Conservation (phyloP, 345 rosid genomes). For the Eucalyptus coolabah region DNA sequence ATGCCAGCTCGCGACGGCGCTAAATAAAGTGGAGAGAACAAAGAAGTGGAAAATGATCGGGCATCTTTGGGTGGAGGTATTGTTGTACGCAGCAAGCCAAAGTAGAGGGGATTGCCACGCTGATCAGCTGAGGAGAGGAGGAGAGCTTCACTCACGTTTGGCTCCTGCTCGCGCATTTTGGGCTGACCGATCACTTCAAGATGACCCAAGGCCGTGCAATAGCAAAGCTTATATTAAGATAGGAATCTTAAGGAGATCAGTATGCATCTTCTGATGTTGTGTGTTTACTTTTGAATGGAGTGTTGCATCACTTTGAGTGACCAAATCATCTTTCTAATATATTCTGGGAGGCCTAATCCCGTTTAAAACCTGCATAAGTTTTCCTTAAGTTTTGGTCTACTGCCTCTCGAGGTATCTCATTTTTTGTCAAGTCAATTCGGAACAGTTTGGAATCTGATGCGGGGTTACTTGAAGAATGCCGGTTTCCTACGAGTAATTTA, state of each 20-base stretch:
- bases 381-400: not conserved
- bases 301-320: not conserved
- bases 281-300: not conserved
- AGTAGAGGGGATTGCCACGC: constrained; percentile 17
- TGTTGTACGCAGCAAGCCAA: not conserved
- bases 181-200: constrained; percentile 40
- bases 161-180: constrained; percentile 43
- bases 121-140: constrained; percentile 36
- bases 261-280: not conserved
- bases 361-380: not conserved
- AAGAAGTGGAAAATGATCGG: not conserved
- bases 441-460: not conserved
- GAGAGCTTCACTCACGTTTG: constrained; percentile 48
- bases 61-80: constrained; percentile 7
- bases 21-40: not conserved
- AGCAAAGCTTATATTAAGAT: constrained; percentile 7
- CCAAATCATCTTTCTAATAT: not conserved
- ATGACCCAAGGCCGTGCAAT: constrained; percentile 27
- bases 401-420: not conserved
- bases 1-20: not conserved
- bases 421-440: not conserved
- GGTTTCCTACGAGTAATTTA: not conserved
- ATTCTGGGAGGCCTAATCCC: not conserved
- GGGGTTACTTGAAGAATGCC: not conserved
- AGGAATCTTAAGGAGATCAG: not conserved